Evolutionary conservation across 345 rosid species (phyloP).

Genomic region (Melastoma malabathricum): DNA sequence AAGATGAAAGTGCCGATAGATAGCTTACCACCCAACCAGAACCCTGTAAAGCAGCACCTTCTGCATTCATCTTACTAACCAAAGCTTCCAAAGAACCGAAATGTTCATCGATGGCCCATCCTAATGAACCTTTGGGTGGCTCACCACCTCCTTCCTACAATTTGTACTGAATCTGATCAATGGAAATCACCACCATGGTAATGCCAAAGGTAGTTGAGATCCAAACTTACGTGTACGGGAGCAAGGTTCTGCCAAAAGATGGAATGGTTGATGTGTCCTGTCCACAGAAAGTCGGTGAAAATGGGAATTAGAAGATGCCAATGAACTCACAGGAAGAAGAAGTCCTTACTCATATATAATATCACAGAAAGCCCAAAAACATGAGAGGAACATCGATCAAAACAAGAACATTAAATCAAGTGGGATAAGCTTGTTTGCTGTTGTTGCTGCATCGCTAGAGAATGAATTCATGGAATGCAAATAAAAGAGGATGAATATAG

Average conservation of each 20-base stretch:
- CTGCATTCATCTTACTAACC: constrained; percentile 67
- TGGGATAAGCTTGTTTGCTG: too few relatives aligned
- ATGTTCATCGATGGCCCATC: constrained; percentile 58
- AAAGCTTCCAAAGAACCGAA: constrained; percentile 77
- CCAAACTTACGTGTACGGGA: constrained; percentile 46
- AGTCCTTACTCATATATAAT: not conserved
- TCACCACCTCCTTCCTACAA: constrained; percentile 90
- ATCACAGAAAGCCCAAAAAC: too few relatives aligned
- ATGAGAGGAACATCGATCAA: too few relatives aligned
- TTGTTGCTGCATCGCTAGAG: too few relatives aligned
- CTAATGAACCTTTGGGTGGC: constrained; percentile 66
- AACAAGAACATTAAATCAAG: too few relatives aligned
- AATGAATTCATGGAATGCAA: too few relatives aligned
- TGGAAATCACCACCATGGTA: not conserved
- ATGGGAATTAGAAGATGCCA: constrained; percentile 1
- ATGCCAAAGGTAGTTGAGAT: not conserved
- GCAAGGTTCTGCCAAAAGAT: constrained; percentile 89
- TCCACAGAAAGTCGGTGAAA: constrained; percentile 4
- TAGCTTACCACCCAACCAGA: constrained; percentile 95
- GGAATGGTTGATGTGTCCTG: constrained; percentile 92
- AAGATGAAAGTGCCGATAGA: constrained; percentile 1
- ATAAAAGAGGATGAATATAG: too few relatives aligned
- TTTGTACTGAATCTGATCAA: constrained; percentile 6
- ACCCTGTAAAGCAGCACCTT: constrained; percentile 96
- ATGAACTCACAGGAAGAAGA: not conserved